Evolutionary conservation across 2,329 filamentous ascomycete species (phyloP), one percentile per base, ranked within the genome.

Genomic region (Lachnellula cervina): DNA sequence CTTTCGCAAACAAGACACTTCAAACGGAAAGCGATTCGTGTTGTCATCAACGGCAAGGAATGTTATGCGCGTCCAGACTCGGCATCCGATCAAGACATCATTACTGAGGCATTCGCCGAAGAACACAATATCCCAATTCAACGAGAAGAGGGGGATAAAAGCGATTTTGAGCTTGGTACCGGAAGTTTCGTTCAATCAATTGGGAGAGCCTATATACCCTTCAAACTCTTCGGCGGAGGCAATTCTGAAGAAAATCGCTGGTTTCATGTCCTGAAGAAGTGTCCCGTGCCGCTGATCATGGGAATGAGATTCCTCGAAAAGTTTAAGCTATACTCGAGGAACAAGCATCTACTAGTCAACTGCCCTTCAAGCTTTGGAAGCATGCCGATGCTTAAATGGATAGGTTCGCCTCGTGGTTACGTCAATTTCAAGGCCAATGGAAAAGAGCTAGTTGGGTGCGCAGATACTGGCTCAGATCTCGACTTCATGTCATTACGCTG

Each of bases 401-500:
- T 59, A 8, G 57, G 57, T 14, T 57, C 54, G 9, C 54, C 57
- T 1, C 35, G 40, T n/a, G 38, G 32, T 11, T 16, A 11, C 7
- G 49, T 59, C 11, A 21, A 50, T 8, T 55, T 59, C 21, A 9
- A 9, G 2, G 54, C 51, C 4, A 37, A 59, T 34, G 54, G 57
- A 3, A 17, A 35, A 25, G 8, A n/a, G 2, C 19, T 58, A 3
- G 21, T 32, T 13, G 52, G 42, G 25, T 49, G 45, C 37, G 52
- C 52, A 5, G 51, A 60, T 14, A 55, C 55, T 1, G 55, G 52
- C 8, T 60, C 58, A 3, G 58, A 60, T 44, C 49, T 58, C 4
- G 49, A 60, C 32, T 42, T 58, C 17, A 60, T 60, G 51, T 52
- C 54, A n/a, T 17, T 57, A 5, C 2, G 25, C 25, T 55, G 54